Evolutionary conservation across 768 basidiomycete species (phyloP).

Genomic region (Coprinopsis cinerea): DNA sequence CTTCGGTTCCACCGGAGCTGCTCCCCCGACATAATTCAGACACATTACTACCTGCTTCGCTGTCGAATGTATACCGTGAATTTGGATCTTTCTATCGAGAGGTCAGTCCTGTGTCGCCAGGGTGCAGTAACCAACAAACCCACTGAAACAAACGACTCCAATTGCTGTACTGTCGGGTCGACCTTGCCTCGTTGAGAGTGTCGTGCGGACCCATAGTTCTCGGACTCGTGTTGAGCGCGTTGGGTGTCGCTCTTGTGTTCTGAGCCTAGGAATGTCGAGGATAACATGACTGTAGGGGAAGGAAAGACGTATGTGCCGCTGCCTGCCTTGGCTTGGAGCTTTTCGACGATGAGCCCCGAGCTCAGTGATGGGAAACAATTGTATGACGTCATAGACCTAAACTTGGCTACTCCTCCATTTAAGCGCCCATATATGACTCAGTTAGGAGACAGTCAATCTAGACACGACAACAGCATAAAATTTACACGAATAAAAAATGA

Average conservation of each 20-base stretch:
- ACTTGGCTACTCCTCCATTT: too few relatives aligned
- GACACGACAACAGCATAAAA: neutral
- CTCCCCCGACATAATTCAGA: conserved; percentile 54
- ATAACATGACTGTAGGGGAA: too few relatives aligned
- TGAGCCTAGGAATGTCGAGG: too few relatives aligned
- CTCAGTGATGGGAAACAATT: too few relatives aligned
- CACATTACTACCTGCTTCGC: conserved; percentile 47
- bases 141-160: conserved; percentile 25
- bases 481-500: neutral
- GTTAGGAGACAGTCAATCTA: too few relatives aligned
- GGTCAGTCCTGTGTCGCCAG: too few relatives aligned
- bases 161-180: neutral
- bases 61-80: conserved; percentile 56
- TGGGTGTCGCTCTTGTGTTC: too few relatives aligned
- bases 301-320: too few relatives aligned
- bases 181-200: neutral
- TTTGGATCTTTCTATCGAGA: conserved; percentile 38
- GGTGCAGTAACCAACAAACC: conserved; percentile 5
- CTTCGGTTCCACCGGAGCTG: neutral
- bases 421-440: too few relatives aligned
- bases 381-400: too few relatives aligned
- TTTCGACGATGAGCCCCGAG: too few relatives aligned
- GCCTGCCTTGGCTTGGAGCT: too few relatives aligned
- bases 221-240: neutral
- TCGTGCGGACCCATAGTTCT: neutral